A percentile compares a stretch with the other conserved stretches of the same genome.
These are phyloP conservation scores for Novymonas esmeraldas DNA, from an alignment of 208 protist genomes.

Conservation along the genomic window DNA sequence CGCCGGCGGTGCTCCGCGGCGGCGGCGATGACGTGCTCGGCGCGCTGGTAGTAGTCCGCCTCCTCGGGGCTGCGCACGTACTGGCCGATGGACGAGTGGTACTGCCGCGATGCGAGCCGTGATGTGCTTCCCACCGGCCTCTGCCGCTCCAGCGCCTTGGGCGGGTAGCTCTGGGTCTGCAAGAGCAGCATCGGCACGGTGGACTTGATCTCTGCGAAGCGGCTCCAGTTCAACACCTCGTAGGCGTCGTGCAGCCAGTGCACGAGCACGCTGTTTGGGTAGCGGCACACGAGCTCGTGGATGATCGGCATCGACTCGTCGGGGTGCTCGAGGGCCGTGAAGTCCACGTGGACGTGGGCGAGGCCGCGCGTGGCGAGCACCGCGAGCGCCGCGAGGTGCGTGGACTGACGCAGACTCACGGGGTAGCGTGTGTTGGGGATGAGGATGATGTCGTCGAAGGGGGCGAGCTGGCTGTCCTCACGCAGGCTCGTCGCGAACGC, in stretches of 20 bases:
- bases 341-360: slow-evolving; percentile 82
- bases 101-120: slow-evolving; percentile 32
- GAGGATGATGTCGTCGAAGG: slow-evolving; percentile 88
- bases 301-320: slow-evolving; percentile 87
- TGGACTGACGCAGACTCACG: slow-evolving; percentile 72
- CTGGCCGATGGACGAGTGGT: slow-evolving; percentile 32
- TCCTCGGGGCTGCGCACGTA: slow-evolving; percentile 27
- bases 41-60: slow-evolving; percentile 33
- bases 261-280: slow-evolving; percentile 80
- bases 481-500: slow-evolving; percentile 65
- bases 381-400: slow-evolving; percentile 83
- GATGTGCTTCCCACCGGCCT: slow-evolving; percentile 26
- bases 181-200: slow-evolving; percentile 78
- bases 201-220: slow-evolving; percentile 68
- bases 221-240: slow-evolving; percentile 87
- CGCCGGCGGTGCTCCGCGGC: slow-evolving; percentile 17
- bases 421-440: slow-evolving; percentile 89
- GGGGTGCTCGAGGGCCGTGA: slow-evolving; percentile 87
- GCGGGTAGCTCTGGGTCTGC: slow-evolving; percentile 67
- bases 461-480: slow-evolving; percentile 67
- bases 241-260: slow-evolving; percentile 90
- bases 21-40: slow-evolving; percentile 16
- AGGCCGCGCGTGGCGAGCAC: slow-evolving; percentile 76
- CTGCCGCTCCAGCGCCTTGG: slow-evolving; percentile 32
- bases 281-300: slow-evolving; percentile 72